Conservation (phyloP, 2,329 filamentous ascomycete species). For the Phyllosticta capitalensis region DNA sequence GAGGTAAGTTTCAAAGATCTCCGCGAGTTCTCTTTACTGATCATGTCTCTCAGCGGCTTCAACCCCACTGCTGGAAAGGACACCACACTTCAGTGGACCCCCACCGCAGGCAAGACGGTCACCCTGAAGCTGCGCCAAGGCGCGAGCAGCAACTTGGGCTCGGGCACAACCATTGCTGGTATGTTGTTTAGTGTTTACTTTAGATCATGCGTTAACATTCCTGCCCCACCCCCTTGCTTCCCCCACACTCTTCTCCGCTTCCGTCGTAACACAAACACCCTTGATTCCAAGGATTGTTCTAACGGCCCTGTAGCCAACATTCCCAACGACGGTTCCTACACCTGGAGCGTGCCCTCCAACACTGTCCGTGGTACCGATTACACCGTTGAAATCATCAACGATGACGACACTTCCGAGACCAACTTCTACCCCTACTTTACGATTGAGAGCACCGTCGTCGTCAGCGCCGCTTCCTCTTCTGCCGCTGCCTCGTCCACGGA, state of each 20-base stretch:
- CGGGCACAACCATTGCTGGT: constrained; percentile 36
- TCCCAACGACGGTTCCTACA: constrained; percentile 40
- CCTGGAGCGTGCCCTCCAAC: constrained; percentile 35
- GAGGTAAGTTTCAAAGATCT: not conserved
- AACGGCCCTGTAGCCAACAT: constrained; percentile 31
- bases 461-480: constrained; percentile 22
- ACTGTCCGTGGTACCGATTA: constrained; percentile 38
- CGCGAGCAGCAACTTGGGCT: constrained; percentile 29
- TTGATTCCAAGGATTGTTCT: not conserved
- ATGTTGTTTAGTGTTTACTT: constrained; percentile 20
- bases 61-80: constrained; percentile 37
- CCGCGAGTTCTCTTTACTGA: not conserved
- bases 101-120: constrained; percentile 42
- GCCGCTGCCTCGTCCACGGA: constrained; percentile 11
- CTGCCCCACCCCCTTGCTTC: not conserved
- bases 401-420: constrained; percentile 31
- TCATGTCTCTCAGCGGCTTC: constrained; percentile 34
- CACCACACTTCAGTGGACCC: constrained; percentile 39
- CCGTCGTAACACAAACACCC: not conserved
- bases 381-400: constrained; percentile 45
- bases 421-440: constrained; percentile 47
- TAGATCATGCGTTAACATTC: not conserved
- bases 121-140: constrained; percentile 38
- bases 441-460: constrained; percentile 37
- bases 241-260: not conserved